phyloP scores from a whole-genome alignment of 1,284 basidiomycete genomes.

The Pseudozyma sp. region DNA sequence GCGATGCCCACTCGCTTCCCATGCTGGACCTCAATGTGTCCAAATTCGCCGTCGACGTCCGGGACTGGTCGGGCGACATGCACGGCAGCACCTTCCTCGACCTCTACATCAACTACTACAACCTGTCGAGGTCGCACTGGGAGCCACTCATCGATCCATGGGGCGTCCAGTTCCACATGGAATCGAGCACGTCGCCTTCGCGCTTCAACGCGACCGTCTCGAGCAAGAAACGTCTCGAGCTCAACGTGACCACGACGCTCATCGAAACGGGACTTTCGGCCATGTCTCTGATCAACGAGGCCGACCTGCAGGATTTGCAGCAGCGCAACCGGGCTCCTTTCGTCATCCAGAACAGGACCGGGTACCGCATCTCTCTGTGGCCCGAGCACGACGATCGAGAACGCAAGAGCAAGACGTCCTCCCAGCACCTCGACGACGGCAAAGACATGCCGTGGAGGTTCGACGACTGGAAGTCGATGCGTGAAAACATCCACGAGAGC shows the following conservation, averaged over 20 bases:
- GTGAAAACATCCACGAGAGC: constrained; percentile 74
- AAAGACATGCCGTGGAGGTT: constrained; percentile 93
- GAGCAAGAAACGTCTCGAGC: constrained; percentile 85
- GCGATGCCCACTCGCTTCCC: constrained; percentile 94
- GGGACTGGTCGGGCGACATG: constrained; percentile 95
- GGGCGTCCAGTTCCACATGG: constrained; percentile 78
- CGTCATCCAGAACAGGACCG: constrained; percentile 89
- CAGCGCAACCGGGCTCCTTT: constrained; percentile 87
- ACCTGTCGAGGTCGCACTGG: constrained; percentile 97
- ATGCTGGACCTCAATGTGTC: constrained; percentile 88
- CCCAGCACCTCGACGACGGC: constrained; percentile 74
- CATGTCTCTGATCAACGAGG: constrained; percentile 78
- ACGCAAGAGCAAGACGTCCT: constrained; percentile 61
- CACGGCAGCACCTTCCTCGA: constrained; percentile 67
- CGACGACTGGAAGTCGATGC: constrained; percentile 93
- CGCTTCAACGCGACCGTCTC: constrained; percentile 77
- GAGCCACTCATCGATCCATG: constrained; percentile 99
- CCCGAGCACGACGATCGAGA: constrained; percentile 72
- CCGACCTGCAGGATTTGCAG: constrained; percentile 68
- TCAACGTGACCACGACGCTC: constrained; percentile 94
- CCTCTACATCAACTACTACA: constrained; percentile 95
- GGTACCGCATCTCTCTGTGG: constrained; percentile 72
- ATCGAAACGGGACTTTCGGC: constrained; percentile 86
- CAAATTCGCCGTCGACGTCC: constrained; percentile 83
- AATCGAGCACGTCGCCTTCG: constrained; percentile 69